Evolutionary conservation across 495 filamentous ascomycete genomes (phyloP), one percentile per base, ranked within the genome.

Genomic region (Talaromyces borbonicus): DNA sequence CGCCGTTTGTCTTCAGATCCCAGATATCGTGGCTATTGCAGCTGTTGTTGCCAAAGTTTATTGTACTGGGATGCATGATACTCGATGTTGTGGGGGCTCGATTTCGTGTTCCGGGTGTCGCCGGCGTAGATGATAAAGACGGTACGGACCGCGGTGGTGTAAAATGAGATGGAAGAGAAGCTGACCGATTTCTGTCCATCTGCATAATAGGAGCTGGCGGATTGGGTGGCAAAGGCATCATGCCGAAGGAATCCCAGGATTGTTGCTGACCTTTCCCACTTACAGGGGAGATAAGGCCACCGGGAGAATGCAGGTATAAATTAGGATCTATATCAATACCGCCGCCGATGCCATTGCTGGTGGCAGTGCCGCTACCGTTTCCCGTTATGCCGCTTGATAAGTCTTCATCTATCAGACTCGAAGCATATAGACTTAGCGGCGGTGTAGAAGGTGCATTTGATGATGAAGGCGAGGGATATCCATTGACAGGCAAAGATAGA

Each of bases 391-490:
- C 36, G 30, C 24, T 32, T 2, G 43, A 46, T 22, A 46, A 35
- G 31, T 46, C 43, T 20, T 46, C 43, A 14, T 46, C 43, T 6
- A 41, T 26, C 2, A 46, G 43, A 15, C 43, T 46, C 11, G 43
- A 31, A 7, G 43, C 36, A 32, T 46, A 46, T 12, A 46, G 18
- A 16, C 43, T 46, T 8, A 46, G 7, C 1, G 43, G 15, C 12
- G 43, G 43, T 14, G 43, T 46, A n/a, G 43, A 46, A 35, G 43
- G 43, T 12, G 43, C 43, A 23, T 46, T n/a, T 46, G 43, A 46
- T 46, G 26, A 25, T 33, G 43, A 33, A 14, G 43, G 43, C 8
- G 43, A 46, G 8, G 43, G 30, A 26, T 35, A 46, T 44, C 19
- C 41, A 32, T 33, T 18, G 2, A 33, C 29, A 14, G 36, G 26